Evolutionary conservation across 1,139 yeast genomes (phyloP), one percentile per base, ranked within the genome.

Genomic region (Pichiaceae sp.): DNA sequence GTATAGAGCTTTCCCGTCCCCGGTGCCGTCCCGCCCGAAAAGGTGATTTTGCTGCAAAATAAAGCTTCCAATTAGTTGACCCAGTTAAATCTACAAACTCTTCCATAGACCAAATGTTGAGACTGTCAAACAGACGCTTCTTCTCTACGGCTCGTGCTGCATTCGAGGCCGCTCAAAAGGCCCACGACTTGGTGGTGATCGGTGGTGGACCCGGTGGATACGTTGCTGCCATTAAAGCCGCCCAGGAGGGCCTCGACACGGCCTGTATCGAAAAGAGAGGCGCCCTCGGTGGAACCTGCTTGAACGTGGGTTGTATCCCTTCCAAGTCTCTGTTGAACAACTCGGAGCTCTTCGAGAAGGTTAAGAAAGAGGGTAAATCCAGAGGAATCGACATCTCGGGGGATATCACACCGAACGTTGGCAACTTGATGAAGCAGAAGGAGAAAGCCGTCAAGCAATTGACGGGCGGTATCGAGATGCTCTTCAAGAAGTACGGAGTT

Each of bases 141-240:
- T 56, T 54, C 38, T 53, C 58, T 20, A 40, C 52, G 11, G 50
- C 57, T 30, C 51, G 55, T 46, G 37, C 43, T 3, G 37, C 49
- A 18, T 47, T 54, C 12, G 56, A 50, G 38, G 50, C 56, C 26
- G 48, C 45, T 15, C 44, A 47, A 30, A 49, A 73, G 71, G 75
- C 84, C 60, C 93, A 85, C 60, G 98, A 91, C 56, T 77, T 89
- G 42, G 94, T 89, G 40, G 86, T 93, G 50, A 83, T 93, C 57
- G 99, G 99, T 50, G 98, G 96, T 54, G 99, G 99, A 42, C 99
- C 99, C 48, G 99, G 97, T 63, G 99, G 99, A 46, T 84, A 84
- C 58, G 94, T 93, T 50, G 97, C 97, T 41, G 98, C 99, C 56
- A 93, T 93, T 62, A 89, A 86, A 65, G 96, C 96, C 41, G 98